Conservation (phyloP, 2,329 filamentous ascomycete genomes). For the Coccinonectria pachysandricola region DNA sequence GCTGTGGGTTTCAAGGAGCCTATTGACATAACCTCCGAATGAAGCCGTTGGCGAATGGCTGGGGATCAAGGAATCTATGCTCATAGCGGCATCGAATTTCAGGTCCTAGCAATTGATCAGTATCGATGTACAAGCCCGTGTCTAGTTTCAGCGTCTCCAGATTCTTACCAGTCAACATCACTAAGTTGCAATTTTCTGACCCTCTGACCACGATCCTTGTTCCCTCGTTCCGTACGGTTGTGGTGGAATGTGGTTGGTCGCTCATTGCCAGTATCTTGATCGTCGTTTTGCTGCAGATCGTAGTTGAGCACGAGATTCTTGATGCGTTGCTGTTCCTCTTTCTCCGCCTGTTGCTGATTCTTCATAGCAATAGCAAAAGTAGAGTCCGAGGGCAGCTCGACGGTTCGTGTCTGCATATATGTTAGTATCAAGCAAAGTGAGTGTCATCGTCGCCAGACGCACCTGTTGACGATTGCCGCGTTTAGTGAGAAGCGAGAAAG, state of each 20-base stretch:
- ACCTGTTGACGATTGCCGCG: conserved; percentile 92
- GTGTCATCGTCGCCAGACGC: neutral
- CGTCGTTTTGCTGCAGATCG: conserved; percentile 77
- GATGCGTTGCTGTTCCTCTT: conserved; percentile 95
- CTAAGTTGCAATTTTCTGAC: conserved; percentile 86
- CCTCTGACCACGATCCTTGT: conserved; percentile 64
- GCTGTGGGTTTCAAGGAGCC: too few species aligned
- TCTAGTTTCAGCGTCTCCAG: neutral
- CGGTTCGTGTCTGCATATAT: conserved; percentile 63
- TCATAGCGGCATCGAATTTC: too few species aligned
- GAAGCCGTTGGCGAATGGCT: too few species aligned
- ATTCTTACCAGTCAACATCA: conserved; percentile 89
- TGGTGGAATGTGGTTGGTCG: conserved; percentile 37
- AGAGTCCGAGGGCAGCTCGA: conserved; percentile 83
- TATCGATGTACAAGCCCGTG: conserved; percentile 1
- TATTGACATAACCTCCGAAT: too few species aligned
- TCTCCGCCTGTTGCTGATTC: conserved; percentile 86
- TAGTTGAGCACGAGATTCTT: conserved; percentile 96
- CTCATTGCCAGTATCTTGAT: conserved; percentile 47
- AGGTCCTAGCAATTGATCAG: too few species aligned
- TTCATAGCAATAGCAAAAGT: conserved; percentile 95
- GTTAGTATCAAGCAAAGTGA: conserved; percentile 3
- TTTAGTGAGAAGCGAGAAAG: conserved; percentile 92
- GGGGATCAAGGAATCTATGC: too few species aligned
- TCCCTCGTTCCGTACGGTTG: conserved; percentile 45